Evolutionary conservation across 257 asterid genomes (phyloP), one percentile per base, ranked within the genome.

Genomic region (Fraxinus americana): DNA sequence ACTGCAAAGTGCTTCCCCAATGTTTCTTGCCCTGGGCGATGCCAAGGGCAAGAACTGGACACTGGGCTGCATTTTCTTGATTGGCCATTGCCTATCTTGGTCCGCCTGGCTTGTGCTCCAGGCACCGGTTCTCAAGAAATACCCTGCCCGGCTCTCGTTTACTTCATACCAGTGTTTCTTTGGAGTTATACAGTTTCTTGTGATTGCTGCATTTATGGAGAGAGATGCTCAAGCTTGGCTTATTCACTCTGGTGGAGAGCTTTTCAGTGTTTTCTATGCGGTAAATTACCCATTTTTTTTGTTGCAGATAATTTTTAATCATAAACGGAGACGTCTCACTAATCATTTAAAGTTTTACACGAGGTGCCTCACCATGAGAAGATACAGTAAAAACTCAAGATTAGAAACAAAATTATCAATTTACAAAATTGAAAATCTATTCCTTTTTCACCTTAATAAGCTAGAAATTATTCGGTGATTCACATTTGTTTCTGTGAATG

Each of bases 81-180:
- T 95, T 23, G 99, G 97, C 1, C 99, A 93, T 80, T 95, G 99
- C 85, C 77, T 95, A 35, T 93, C 99, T 21, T 95, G 99, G 99
- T 89, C 99, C 29, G 97, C 88, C 0, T 95, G 99, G 99, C 97
- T 95, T 16, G 99, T 95, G 63, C 79, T 95, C 1, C 99, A 95
- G 75, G 90, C 94, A 12, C 99, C 99, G 23, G 84, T 93, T 0
- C 94, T 95, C 8, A 91, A 93, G 79, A 86, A 84, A 43, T 95
- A 93, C 75, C 99, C 99, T 36, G 99, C 99, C 41, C 86, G 98
- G 67, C 97, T 95, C 19, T 90, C 97, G 0, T 90, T 95, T 81
- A 93, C 99, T 0, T 93, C 98, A 1, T 93, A 89, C 83, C 99
- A 95, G 85, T 91, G 96, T 23, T 91, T 95, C 85, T 93, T 95